Evolutionary conservation across 2,329 filamentous ascomycete species (phyloP).

Genomic region (Aspergillus sp.): DNA sequence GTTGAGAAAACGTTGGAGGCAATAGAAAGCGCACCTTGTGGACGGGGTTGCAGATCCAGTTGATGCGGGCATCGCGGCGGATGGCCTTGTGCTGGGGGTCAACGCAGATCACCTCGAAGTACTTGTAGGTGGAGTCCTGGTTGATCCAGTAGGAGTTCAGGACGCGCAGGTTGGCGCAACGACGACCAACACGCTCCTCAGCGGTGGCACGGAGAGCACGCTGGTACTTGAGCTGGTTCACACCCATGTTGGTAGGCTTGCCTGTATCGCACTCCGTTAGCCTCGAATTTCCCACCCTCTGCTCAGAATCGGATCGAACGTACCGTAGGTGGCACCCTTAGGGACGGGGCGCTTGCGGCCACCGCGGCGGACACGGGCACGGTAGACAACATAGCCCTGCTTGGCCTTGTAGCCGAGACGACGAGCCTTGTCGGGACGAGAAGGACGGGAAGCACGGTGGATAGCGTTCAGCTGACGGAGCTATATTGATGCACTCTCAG

Average conservation of each 20-base stretch:
- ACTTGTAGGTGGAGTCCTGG: slow-evolving; percentile 99
- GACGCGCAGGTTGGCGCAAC: slow-evolving; percentile 97
- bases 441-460: slow-evolving; percentile 97
- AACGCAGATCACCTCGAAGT: slow-evolving; percentile 99
- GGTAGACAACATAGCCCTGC: slow-evolving; percentile 99
- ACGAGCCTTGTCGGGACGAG: slow-evolving; percentile 99
- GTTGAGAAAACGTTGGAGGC: no score
- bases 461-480: slow-evolving; percentile 99
- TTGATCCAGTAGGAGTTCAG: slow-evolving; percentile 99
- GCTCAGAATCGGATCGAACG: slow-evolving; percentile 33
- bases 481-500: slow-evolving; percentile 99
- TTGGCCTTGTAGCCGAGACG: slow-evolving; percentile 99
- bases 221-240: slow-evolving; percentile 99
- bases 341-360: slow-evolving; percentile 94
- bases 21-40: slow-evolving; percentile 76
- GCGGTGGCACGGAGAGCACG: slow-evolving; percentile 95
- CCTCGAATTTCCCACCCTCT: slow-evolving; percentile 20
- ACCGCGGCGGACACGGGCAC: slow-evolving; percentile 95
- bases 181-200: slow-evolving; percentile 99
- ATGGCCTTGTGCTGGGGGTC: slow-evolving; percentile 99
- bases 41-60: slow-evolving; percentile 99
- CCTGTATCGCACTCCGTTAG: slow-evolving; percentile 52
- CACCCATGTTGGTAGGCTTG: slow-evolving; percentile 99
- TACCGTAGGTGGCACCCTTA: slow-evolving; percentile 99
- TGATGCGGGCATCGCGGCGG: slow-evolving; percentile 98